Evolutionary conservation across 805 yeast species (phyloP), one percentile per base, ranked within the genome.

Genomic region (Suhomyces xylopsoci): DNA sequence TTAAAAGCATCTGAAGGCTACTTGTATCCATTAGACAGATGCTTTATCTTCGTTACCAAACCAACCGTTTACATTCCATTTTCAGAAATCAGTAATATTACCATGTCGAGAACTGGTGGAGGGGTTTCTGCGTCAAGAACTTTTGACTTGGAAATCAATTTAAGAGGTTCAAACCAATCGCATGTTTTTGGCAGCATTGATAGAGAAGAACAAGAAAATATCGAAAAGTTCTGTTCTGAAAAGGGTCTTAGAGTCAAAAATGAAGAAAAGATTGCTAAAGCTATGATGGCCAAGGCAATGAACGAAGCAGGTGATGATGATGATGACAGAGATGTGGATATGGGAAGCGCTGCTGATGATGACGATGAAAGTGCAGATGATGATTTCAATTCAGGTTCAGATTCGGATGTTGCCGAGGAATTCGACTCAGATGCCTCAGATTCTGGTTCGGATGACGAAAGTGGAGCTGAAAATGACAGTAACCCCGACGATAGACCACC

Each of bases 1-100:
- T 81, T 90, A 61, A 94, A 93, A 70, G 98, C 98, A 0, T 87
- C 89, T 48, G 98, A 94, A 74, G 98, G 99, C 26, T 88, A 91
- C 61, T 73, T 94, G 55, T 94, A 89, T 69, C 90, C 96, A n/a
- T 79, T 94, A 54, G 99, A 94, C 58, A 88, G 90, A 70, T 88
- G 96, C 51, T 82, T 94, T 65, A 73, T 94, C 56, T 93, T 94
- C 66, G 86, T 93, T 47, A 91, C 97, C 22, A 94, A 94, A 68
- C 97, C 99, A 45, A 91, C 97, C 0, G 83, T 94, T 41, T 88
- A 88, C 68, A 88, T 94, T 58, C 96, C 97, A 52, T 88, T 83
- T 68, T 76, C 88, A 0, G 98, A 94, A 61, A 82, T 94, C 40
- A 76, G 85, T 49, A 80, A 78, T 41, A 84, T 94, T 30, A 83